Evolutionary conservation across 2,329 filamentous ascomycete species (phyloP).

Genomic region (Chaetomium globosum): DNA sequence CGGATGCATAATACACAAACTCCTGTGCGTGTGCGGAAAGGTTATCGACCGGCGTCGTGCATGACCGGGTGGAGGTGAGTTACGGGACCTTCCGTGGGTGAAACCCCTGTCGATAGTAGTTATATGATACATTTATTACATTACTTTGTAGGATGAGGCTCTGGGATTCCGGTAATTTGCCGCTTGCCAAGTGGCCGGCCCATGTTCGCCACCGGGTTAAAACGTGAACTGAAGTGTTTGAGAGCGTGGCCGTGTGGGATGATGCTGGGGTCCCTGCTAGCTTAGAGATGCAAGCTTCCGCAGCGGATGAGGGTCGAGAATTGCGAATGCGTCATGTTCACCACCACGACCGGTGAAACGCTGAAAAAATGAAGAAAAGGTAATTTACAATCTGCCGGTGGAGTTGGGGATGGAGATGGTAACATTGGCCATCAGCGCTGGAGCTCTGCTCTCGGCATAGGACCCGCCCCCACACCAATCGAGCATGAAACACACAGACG

Average conservation of each 20-base stretch:
- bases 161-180: slow-evolving; percentile 35
- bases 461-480: slow-evolving; percentile 15
- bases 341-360: background rate
- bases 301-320: background rate
- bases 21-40: background rate
- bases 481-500: slow-evolving; percentile 14
- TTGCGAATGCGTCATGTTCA: background rate
- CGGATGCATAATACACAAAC: background rate
- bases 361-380: background rate
- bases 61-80: background rate
- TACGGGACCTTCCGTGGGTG: slow-evolving; percentile 25
- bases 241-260: slow-evolving; percentile 13
- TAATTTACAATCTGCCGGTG: background rate
- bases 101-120: background rate
- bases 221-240: slow-evolving; percentile 15
- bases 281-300: background rate
- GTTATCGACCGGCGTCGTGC: background rate
- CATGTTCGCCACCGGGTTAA: slow-evolving; percentile 22
- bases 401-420: slow-evolving; percentile 1
- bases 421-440: background rate
- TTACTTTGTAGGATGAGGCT: slow-evolving; percentile 14
- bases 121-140: background rate
- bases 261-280: background rate
- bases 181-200: slow-evolving; percentile 34
- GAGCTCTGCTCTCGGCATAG: background rate